Evolutionary conservation across 2,329 filamentous ascomycete species (phyloP), one percentile per base, ranked within the genome.

Genomic region (Cryphonectria radicalis): DNA sequence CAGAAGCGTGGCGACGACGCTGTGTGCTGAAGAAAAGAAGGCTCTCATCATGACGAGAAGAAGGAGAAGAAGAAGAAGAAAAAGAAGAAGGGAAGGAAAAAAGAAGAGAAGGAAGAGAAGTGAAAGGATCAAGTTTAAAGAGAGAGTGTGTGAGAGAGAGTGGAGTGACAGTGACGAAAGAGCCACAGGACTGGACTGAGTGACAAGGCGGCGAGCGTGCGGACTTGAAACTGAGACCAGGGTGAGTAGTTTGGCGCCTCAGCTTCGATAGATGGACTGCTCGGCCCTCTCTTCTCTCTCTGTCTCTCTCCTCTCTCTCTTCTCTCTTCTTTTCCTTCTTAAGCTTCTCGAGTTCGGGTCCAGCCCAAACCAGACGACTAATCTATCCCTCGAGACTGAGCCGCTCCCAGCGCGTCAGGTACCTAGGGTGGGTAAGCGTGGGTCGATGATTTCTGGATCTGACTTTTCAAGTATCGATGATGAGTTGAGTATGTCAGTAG

Each of bases 11-110:
- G 66, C 32, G 37, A 70, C 46, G 35, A 62, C 42, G 65, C 63
- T 46, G 70, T 72, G 53, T 46, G 63, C 62, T 22, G 55, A 55
- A 32, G 68, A 70, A 17, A 67, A 22, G 53, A 65, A 63, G 22
- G 42, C 43, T 43, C 68, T 69, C 67, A 72, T 72, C 46, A 40
- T 22, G 55, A n/a, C 13, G 53, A 28, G 13, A 10, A 25, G 53
- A 65, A 42, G 17, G 2, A 50, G 50, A 22, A 10, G 17, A 25
- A 55, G 40, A n/a, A 57, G 13, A 4, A 28, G 7, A 7, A 50
- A 22, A 22, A n/a, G 22, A 22, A 50, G 22, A 8, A 55, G 25
- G 19, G 2, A 28, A 28, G 25, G 25, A 55, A 14, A 14, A 14
- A 28, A 28, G 11, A 57, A 57, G 53, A 57, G 13, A 4, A 28